A percentile compares a stretch with the other conserved stretches of the same genome.
Conservation (phyloP, 2,329 filamentous ascomycete species). For the Phaeomoniella chlamydospora region DNA sequence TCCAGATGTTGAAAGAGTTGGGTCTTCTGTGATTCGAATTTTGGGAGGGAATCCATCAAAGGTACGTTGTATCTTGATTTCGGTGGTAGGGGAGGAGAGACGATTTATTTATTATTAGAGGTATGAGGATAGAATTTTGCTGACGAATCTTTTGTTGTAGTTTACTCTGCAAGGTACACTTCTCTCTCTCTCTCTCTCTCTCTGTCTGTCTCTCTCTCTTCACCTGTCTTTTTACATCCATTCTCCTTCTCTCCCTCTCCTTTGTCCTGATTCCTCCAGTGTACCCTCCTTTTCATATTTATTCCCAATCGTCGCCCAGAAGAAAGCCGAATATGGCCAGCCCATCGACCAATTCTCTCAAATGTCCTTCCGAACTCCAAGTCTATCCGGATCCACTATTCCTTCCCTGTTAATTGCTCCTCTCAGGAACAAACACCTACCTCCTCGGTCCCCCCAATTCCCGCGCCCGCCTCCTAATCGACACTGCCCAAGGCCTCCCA, state of each 20-base stretch:
- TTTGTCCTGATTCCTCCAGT: slow-evolving; percentile 5
- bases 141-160: slow-evolving; percentile 15
- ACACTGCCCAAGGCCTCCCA: slow-evolving; percentile 72
- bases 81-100: slow-evolving; percentile 1
- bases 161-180: slow-evolving; percentile 47
- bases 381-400: slow-evolving; percentile 1
- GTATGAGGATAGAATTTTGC: not conserved
- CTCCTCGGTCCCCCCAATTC: slow-evolving; percentile 42
- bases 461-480: slow-evolving; percentile 59
- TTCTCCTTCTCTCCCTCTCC: slow-evolving; percentile 13
- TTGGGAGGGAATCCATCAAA: slow-evolving; percentile 85
- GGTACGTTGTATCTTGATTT: slow-evolving; percentile 24
- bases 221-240: slow-evolving; percentile 12
- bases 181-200: slow-evolving; percentile 4
- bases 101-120: slow-evolving; percentile 1
- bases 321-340: too few species aligned
- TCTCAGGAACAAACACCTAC: slow-evolving; percentile 77
- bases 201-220: slow-evolving; percentile 13
- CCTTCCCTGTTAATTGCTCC: slow-evolving; percentile 1
- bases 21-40: slow-evolving; percentile 65
- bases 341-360: too few species aligned
- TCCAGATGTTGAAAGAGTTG: slow-evolving; percentile 62
- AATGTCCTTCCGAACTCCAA: not conserved
- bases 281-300: slow-evolving; percentile 6
- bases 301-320: slow-evolving; percentile 5